Conservation (phyloP, 23 red algal species). For the Gracilaria domingensis region DNA sequence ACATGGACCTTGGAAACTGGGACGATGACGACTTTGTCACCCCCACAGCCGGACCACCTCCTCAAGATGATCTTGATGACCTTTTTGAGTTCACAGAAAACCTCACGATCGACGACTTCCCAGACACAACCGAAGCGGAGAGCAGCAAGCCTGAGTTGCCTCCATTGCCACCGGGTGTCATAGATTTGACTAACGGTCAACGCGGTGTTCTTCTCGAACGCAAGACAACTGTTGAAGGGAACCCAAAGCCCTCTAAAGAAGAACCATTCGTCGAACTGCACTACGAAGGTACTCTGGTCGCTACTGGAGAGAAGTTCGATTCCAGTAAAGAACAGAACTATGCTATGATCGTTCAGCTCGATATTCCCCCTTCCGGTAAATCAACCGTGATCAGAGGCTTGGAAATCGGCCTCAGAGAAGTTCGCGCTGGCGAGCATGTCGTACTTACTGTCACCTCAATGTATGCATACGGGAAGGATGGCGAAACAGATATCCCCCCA, state of each 20-base stretch:
- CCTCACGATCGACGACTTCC: constrained; percentile 24
- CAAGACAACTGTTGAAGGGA: constrained; percentile 11
- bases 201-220: constrained; percentile 58
- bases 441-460: constrained; percentile 7
- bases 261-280: constrained; percentile 63
- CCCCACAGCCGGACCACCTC: constrained; percentile 8
- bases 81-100: constrained; percentile 69
- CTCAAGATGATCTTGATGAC: constrained; percentile 26
- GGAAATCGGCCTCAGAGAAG: constrained; percentile 47
- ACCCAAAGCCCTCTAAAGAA: constrained; percentile 35
- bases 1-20: constrained; percentile 48
- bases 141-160: constrained; percentile 26
- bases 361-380: constrained; percentile 60
- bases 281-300: constrained; percentile 58
- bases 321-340: constrained; percentile 62
- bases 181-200: constrained; percentile 38
- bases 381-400: constrained; percentile 45
- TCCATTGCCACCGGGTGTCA: constrained; percentile 24
- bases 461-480: constrained; percentile 69
- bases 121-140: not conserved
- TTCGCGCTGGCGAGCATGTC: constrained; percentile 54
- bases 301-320: constrained; percentile 56
- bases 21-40: constrained; percentile 58
- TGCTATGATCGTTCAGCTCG: constrained; percentile 53
- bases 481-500: constrained; percentile 33